These are phyloP conservation scores for Colletotrichum higginsianum DNA, from an alignment of 2,329 filamentous ascomycete genomes.

Conservation along the genomic window DNA sequence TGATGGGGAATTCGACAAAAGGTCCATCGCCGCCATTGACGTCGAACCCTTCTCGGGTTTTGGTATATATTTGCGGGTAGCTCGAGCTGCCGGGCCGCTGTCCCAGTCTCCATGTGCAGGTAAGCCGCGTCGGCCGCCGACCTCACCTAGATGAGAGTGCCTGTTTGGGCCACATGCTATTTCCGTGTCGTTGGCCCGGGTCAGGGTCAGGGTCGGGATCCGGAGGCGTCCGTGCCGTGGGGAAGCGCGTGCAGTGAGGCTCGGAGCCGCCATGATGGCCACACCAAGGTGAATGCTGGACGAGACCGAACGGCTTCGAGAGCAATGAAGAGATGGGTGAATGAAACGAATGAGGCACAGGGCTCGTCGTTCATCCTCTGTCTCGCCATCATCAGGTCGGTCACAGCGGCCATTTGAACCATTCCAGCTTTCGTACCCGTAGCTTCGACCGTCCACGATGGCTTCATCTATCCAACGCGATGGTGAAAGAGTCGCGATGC, in stretches of 20 bases:
- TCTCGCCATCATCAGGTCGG: neutral
- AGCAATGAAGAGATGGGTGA: neutral
- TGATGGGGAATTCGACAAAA: conserved; percentile 76
- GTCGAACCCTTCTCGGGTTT: conserved; percentile 74
- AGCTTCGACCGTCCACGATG: neutral
- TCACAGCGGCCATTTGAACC: conserved; percentile 18
- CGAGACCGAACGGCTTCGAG: neutral
- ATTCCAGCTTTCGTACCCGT: neutral
- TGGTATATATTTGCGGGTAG: conserved; percentile 71
- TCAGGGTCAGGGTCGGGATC: conserved; percentile 5
- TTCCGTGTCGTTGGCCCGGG: conserved; percentile 17
- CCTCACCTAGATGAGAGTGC: conserved; percentile 65
- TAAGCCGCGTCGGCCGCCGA: conserved; percentile 67
- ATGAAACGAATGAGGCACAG: no score
- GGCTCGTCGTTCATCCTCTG: neutral
- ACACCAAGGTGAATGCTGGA: conserved; percentile 29
- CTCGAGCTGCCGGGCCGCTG: conserved; percentile 51
- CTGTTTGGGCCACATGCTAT: conserved; percentile 65
- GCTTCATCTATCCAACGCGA: conserved; percentile 4
- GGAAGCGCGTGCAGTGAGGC: conserved; percentile 31
- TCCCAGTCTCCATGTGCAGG: conserved; percentile 60
- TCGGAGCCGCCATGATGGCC: conserved; percentile 27
- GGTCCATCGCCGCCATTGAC: conserved; percentile 69
- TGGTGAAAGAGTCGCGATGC: conserved; percentile 17
- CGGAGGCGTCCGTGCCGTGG: conserved; percentile 56